phyloP scores from a whole-genome alignment of 2,329 filamentous ascomycete genomes.

The Aspergillus eucalypticola region DNA sequence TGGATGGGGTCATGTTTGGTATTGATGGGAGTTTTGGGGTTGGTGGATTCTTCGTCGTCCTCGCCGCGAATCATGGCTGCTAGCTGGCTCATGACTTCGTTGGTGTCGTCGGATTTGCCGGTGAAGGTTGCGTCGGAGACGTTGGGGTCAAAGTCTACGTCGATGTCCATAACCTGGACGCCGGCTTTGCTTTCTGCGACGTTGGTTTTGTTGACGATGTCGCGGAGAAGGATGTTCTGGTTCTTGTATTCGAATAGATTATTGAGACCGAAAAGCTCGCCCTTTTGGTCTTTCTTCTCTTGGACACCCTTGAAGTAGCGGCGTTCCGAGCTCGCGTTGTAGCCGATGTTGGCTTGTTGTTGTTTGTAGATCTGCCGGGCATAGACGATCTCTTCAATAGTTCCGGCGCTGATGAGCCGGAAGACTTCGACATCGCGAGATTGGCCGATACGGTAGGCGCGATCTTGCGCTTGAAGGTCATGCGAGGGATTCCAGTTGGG shows the following conservation, averaged over 20 bases:
- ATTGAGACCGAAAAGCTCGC: slow-evolving; percentile 86
- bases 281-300: slow-evolving; percentile 76
- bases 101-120: slow-evolving; percentile 35
- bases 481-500: slow-evolving; percentile 97
- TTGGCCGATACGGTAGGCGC: slow-evolving; percentile 94
- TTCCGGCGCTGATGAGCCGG: slow-evolving; percentile 83
- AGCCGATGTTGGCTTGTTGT: slow-evolving; percentile 96
- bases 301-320: slow-evolving; percentile 96
- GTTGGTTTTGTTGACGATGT: slow-evolving; percentile 98
- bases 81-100: slow-evolving; percentile 71
- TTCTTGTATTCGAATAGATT: slow-evolving; percentile 85
- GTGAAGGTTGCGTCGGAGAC: slow-evolving; percentile 44
- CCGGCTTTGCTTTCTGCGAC: slow-evolving; percentile 89
- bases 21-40: slow-evolving; percentile 31
- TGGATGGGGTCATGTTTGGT: slow-evolving; percentile 71
- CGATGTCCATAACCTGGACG: slow-evolving; percentile 74
- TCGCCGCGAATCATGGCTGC: slow-evolving; percentile 61
- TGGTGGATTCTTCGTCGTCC: slow-evolving; percentile 20
- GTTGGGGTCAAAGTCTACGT: slow-evolving; percentile 61
- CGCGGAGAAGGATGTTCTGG: slow-evolving; percentile 77
- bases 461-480: slow-evolving; percentile 92
- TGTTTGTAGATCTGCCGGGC: slow-evolving; percentile 98
- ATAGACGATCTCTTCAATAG: slow-evolving; percentile 96
- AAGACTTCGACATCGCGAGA: slow-evolving; percentile 93
- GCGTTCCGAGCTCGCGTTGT: slow-evolving; percentile 86